A percentile compares a stretch with the other conserved stretches of the same genome.
Evolutionary conservation across 225 moss, liverwort and hornwort genomes (phyloP).

Genomic region (Bryoerythrophyllum caledonicum): DNA sequence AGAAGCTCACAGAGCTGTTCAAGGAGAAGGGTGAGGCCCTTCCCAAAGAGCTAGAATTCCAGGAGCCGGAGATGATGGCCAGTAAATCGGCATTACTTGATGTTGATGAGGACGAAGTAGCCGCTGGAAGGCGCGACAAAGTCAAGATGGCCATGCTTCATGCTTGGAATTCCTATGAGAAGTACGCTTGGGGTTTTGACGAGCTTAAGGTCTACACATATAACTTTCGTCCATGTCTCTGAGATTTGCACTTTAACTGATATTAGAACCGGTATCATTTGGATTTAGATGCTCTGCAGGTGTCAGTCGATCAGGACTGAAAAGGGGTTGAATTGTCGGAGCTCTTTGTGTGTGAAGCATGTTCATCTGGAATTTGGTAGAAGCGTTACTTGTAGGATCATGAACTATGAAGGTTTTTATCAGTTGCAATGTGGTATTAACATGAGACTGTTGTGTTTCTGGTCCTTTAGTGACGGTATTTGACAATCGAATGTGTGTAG

Average conservation of each 20-base stretch:
- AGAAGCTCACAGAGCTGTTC: constrained; percentile 39
- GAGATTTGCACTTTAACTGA: constrained; percentile 4
- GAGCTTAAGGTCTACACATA: constrained; percentile 66
- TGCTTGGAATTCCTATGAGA: constrained; percentile 91
- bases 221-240: constrained; percentile 10
- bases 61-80: constrained; percentile 25
- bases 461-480: constrained; percentile 21
- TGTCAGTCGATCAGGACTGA: neutral
- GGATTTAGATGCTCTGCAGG: neutral
- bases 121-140: constrained; percentile 79
- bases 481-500: constrained; percentile 31
- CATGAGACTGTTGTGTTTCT: neutral
- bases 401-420: neutral
- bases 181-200: constrained; percentile 93
- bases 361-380: neutral
- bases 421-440: neutral
- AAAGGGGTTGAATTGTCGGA: neutral
- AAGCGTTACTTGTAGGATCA: neutral
- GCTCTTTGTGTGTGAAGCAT: neutral
- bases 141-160: constrained; percentile 94
- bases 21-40: constrained; percentile 46
- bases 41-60: constrained; percentile 38
- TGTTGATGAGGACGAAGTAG: constrained; percentile 64
- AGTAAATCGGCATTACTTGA: constrained; percentile 27
- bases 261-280: neutral